Evolutionary conservation across 2,329 filamentous ascomycete species (phyloP), one percentile per base, ranked within the genome.

Genomic region (Raffaelea arxii): DNA sequence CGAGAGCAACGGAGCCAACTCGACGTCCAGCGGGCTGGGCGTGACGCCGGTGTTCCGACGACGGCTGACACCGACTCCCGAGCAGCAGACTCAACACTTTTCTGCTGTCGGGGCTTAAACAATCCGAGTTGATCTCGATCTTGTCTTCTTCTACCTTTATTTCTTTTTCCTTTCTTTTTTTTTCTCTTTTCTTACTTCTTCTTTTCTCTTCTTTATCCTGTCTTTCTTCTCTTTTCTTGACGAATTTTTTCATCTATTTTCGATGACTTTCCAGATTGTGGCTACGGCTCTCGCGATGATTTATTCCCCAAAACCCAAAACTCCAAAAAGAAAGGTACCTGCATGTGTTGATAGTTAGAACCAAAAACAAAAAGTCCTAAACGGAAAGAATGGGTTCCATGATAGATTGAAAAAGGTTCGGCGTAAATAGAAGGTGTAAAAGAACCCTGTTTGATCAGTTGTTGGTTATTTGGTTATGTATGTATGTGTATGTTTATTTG

Each of bases 21-120:
- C 24, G 16, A 24, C 23, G 4, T 14, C 19, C 21, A 23, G 23
- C 11, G 22, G 49, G 38, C 49, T 54, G 18, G 43, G 44, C n/a
- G 46, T 48, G 14, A 39, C 46, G 38, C 53, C 53, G 9, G 46
- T 46, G 10, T 54, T 50, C 51, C 53, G 51, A 46, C 51, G 58
- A 40, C 63, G 71, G 23, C 54, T 74, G 51, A 75, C 72, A 7
- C 72, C 72, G 2, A 70, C 67, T 46, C 71, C 70, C 4, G 71
- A 74, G 57, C 56, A 64, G 54, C 67, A 72, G 60, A n/a, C n/a
- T n/a, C n/a, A n/a, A n/a, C 48, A 50, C n/a, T 3, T 42, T 27
- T 10, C 38, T 4, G 40, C 45, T 38, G 30, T 46, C 2, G 40
- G 45, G 27, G 45, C 32, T 10, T 46, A 22, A 25, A 22, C 16